Evolutionary conservation across 371 early-diverging fungal species (phyloP), one percentile per base, ranked within the genome.

Genomic region (Aphelidium insulamus): DNA sequence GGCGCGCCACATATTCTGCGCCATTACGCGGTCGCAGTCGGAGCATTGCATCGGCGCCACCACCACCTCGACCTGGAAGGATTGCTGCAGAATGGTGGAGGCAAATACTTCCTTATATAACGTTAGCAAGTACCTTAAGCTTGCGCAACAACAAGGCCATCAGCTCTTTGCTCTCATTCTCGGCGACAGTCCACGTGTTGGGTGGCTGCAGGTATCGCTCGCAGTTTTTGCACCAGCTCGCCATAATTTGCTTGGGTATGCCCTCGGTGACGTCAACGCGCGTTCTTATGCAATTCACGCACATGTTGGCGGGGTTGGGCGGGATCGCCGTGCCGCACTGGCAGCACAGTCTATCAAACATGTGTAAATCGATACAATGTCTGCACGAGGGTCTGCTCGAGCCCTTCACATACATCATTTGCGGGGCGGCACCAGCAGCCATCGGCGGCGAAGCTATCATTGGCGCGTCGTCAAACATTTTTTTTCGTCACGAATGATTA

Each of bases 1-100:
- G 9, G 94, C 88, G 49, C 84, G 86, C 99, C 99, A 99, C 5
- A 86, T 94, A 47, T 97, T 85, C 54, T 98, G 84, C 5, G 98
- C 98, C 61, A 84, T 92, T 21, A 92, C 72, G 37, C 88, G 74
- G 18, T 85, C 77, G 64, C 99, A 99, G 54, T 92, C 95, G 32
- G 81, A 74, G 54, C 99, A 99, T 52, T 94, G 90, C 55, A 86
- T 91, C 41, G 69, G 64, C 14, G 72, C 63, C 14, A 98, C 86
- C 18, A 80, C 68, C 48, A 69, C 95, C 54, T 88, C 91, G n/a
- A 98, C 84, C 45, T 84, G 78, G 46, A 90, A 82, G 8, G 78
- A 68, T 55, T 97, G 95, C 49, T 94, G 94, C 40, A 95, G 49
- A 38, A 91, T 84, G 1, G 91, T 86, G 24, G 76, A 73, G 8